Evolutionary conservation across 257 asterid genomes (phyloP), one percentile per base, ranked within the genome.

Genomic region (Euphrasia confusa): DNA sequence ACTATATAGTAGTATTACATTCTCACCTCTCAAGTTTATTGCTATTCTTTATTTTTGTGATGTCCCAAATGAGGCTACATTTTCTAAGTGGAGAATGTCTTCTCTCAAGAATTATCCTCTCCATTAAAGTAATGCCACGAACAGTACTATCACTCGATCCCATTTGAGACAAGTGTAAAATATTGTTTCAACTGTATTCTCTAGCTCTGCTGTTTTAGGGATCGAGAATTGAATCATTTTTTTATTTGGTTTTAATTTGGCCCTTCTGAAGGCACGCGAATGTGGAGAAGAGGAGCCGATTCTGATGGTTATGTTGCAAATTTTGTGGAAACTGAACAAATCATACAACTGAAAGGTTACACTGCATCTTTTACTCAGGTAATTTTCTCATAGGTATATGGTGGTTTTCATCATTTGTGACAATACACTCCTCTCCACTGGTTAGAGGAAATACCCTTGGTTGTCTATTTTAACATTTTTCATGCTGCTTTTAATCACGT

Each of bases 281-380:
- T 94, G 99, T 94, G 99, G 99, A 85, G 97, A 85, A 94, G 99
- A 82, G 99, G 99, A 71, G 96, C 97, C 64, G 97, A 94, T 81
- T 78, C 96, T 56, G 97, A 94, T 85, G 97, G 99, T 32, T 94
- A 83, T 81, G 99, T 94, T 58, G 97, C 99, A 69, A 94, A 94
- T 77, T 94, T 94, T 73, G 99, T 90, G 81, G 99, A 94, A 78
- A 79, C 80, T 72, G 99, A 94, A 81, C 97, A 94, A 77, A 84
- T 87, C 60, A 75, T 94, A 62, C 93, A 87, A 76, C 61, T 85
- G 70, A 85, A 87, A 60, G 95, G 95, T 59, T 73, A 73, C 73
- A 90, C 84, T 61, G 95, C 97, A 44, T 94, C 99, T 63, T 94
- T 90, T 80, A 75, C 87, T 70, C 99, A 90, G 96, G 99, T 90